Evolutionary conservation across 352 stramenopile genomes (phyloP).

Genomic region (Phytophthora megakarya): DNA sequence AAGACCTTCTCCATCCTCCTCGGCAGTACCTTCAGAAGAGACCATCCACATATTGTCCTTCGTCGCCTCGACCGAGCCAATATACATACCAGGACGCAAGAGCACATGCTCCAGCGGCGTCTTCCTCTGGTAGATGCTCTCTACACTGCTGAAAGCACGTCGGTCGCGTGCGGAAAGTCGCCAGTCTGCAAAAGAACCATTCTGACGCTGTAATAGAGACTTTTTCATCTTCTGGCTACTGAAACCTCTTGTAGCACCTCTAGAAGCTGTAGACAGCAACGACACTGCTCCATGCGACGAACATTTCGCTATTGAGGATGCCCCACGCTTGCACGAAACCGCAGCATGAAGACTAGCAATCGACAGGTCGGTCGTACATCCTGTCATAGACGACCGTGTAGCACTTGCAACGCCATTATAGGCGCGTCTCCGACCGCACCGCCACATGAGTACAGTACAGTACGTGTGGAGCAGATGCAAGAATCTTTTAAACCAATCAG

Average conservation of each 20-base stretch:
- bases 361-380: background rate
- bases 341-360: background rate
- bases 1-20: constrained; percentile 33
- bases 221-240: background rate
- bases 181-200: background rate
- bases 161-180: constrained; percentile 1
- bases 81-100: constrained; percentile 92
- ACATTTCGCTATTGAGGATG: background rate
- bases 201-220: constrained; percentile 1
- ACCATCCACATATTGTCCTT: constrained; percentile 86
- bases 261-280: background rate
- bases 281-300: background rate
- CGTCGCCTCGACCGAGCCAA: constrained; percentile 83
- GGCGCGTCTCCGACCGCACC: constrained; percentile 28
- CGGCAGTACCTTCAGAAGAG: constrained; percentile 28
- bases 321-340: constrained; percentile 5
- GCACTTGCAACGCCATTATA: constrained; percentile 33
- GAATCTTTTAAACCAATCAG: constrained; percentile 21
- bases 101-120: constrained; percentile 90
- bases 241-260: constrained; percentile 2
- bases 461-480: constrained; percentile 11
- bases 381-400: background rate
- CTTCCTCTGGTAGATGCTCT: constrained; percentile 91
- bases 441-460: constrained; percentile 32
- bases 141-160: constrained; percentile 52